Base-by-base conservation (phyloP, 495 filamentous ascomycete genomes). In the Amorphotheca resinae region DNA sequence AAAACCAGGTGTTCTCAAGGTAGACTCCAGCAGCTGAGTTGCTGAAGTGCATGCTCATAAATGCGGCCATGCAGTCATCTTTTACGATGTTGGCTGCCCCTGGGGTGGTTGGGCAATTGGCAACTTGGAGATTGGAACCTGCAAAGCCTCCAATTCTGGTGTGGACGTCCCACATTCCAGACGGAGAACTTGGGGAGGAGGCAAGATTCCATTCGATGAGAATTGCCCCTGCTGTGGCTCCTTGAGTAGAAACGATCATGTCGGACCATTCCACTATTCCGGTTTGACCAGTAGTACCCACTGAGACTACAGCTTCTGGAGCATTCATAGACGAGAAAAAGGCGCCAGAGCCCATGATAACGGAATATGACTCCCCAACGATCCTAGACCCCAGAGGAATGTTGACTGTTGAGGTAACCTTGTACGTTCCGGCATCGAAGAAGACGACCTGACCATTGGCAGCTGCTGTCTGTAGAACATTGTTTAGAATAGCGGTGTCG, bases 1-100 rank as follows among this genome's bases (percentile, higher is more conserved):
- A 79, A 26, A 62, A 63, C 75, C 75, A 78, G 53, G 68, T 63
- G 52, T 78, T 77, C 52, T 78, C 73, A 17, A 78, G 63, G 30
- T 78, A 79, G 3, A 61, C 64, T 4, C 63, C 68, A 0, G 64
- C 62, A 0, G 62, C 58, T n/a, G 48, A 38, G 8, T 47, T 44
- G 0, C 64, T 71, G 25, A 80, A 45, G 39, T 74, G 73, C n/a
- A 77, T 40, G 33, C 69, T 48, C 12, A 70, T 52, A 43, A 61
- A 73, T 0, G 68, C 68, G 0, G 69, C 73, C 23, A 67, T 63
- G 51, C 74, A 77, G 22, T 26, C 22, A 14, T 32, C 18, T 0
- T 18, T 11, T 6, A 33, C 40, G n/a, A 18, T 35, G 9, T 9
- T 15, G 7, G 36, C 41, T 17, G 16, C 23, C 6, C 16, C 20